Base-by-base conservation (phyloP, 805 yeast species). In the Torulaspora delbrueckii region DNA sequence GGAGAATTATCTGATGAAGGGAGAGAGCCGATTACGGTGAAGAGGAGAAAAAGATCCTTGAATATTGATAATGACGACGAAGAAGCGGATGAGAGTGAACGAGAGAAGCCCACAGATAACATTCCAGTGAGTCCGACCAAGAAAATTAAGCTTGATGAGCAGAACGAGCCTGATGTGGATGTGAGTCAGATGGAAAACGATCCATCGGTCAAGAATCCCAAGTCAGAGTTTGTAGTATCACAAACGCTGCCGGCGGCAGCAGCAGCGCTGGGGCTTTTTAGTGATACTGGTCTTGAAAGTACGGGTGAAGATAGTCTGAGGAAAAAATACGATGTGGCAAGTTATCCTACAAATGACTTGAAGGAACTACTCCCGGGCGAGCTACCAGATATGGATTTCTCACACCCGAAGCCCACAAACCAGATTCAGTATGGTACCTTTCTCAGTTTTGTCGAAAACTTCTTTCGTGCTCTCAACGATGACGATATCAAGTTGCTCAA, bases 391-490 rank as follows among this genome's bases (percentile, higher is more conserved):
- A 76, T 75, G 45, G 98, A 93, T 65, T 88, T 86, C 46, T 82
- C 96, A 4, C 79, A 81, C 51, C 79, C 82, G 10, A 91, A 90
- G 58, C 90, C 90, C 14, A 67, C 88, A 2, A 91, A 88, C 64
- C 99, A 93, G 68, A 93, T 91, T 13, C 96, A 89, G 59, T 89
- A 86, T 62, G 74, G 86, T 9, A 90, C 99, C 0, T 93, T 86
- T 62, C 84, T 86, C 53, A 69, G 90, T 1, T 87, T 84, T 54
- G 76, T 89, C 30, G 99, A 93, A 62, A 86, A 90, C 25, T 91
- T 78, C 62, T 90, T 84, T 68, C 74, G 96, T 50, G 76, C 78
- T 2, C 86, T 78, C 55, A 70, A 74, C 13, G 96, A 85, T 50
- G 96, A 91, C 27, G 99, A 93, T 60, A 58, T 88, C 35, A 79